These are phyloP conservation scores for Escallonia herrerae DNA, from an alignment of 129 eudicot species.

Conservation along the genomic window DNA sequence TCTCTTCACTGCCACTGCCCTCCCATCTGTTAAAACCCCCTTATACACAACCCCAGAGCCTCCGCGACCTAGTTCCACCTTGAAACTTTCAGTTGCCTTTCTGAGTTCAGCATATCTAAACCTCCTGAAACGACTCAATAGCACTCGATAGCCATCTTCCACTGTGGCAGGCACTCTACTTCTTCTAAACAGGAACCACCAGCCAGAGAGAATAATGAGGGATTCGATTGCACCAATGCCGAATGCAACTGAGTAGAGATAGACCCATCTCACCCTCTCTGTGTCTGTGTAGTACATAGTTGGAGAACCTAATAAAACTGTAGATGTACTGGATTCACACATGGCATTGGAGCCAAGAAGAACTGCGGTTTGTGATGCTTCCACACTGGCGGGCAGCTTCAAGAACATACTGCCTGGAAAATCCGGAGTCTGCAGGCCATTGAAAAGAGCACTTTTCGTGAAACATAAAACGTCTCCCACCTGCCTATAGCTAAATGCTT, in stretches of 20 bases:
- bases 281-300: conserved; percentile 10
- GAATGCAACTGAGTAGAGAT: conserved; percentile 29
- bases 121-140: conserved; percentile 31
- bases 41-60: conserved; percentile 43
- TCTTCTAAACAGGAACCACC: conserved; percentile 26
- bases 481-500: conserved; percentile 30
- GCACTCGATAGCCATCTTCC: conserved; percentile 37
- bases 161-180: conserved; percentile 21
- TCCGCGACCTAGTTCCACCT: conserved; percentile 42
- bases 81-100: conserved; percentile 39
- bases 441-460: conserved; percentile 33
- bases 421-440: conserved; percentile 23
- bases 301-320: conserved; percentile 15
- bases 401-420: conserved; percentile 22
- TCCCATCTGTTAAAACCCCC: conserved; percentile 31
- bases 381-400: conserved; percentile 22
- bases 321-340: conserved; percentile 10
- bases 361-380: background rate
- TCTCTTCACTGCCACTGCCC: conserved; percentile 35
- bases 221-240: conserved; percentile 30
- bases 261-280: conserved; percentile 28
- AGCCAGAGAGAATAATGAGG: conserved; percentile 18
- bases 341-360: background rate
- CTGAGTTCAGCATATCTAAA: conserved; percentile 36
- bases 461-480: conserved; percentile 24